Base-by-base conservation (phyloP, 2,329 filamentous ascomycete genomes). In the Fusarium pininemorale region DNA sequence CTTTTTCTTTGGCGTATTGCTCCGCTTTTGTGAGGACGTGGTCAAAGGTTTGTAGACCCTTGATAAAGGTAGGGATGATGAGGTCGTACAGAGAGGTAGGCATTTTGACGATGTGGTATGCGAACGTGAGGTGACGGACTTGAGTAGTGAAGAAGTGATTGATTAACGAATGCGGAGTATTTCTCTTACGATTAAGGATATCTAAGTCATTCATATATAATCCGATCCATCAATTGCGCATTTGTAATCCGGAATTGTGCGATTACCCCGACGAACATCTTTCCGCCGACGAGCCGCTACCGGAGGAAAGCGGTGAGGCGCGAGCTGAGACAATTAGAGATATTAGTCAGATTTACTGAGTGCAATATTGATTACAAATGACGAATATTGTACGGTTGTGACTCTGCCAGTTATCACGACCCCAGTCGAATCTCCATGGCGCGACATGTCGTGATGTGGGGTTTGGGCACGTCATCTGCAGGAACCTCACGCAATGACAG, bases 1-100 rank as follows among this genome's bases (percentile, higher is more conserved):
- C 55, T 30, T 77, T 74, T 30, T 72, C 66, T 12, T 72, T 69
- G 47, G 74, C 72, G 44, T 72, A 70, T 24, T 76, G 47, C n/a
- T 77, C 70, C 6, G 75, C 75, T 20, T 75, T 69, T 22, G 18
- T 44, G n/a, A 64, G 61, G 15, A 64, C 20, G 1, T 64, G 55
- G 14, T 64, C 61, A 32, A 50, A 64, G 4, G 53, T 47, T 24
- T 39, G 26, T 1, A 63, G 42, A 2, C 53, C 58, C 26, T 63
- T 59, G 26, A 24, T 48, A 11, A 63, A 47, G 26, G 26, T 59
- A 10, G 60, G 60, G 24, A 63, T 63, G 11, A 48, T 48, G 14
- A 59, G 41, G 24, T 63, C 60, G 35, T 59, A 59, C 7, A 63
- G 53, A 10, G 53, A 63, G 32, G 53, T 59, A 32, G 60, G 60